Percentiles rank a stretch among this genome's conserved stretches.
phyloP scores from a whole-genome alignment of 2,329 filamentous ascomycete species.

The Fonsecaea nubica region DNA sequence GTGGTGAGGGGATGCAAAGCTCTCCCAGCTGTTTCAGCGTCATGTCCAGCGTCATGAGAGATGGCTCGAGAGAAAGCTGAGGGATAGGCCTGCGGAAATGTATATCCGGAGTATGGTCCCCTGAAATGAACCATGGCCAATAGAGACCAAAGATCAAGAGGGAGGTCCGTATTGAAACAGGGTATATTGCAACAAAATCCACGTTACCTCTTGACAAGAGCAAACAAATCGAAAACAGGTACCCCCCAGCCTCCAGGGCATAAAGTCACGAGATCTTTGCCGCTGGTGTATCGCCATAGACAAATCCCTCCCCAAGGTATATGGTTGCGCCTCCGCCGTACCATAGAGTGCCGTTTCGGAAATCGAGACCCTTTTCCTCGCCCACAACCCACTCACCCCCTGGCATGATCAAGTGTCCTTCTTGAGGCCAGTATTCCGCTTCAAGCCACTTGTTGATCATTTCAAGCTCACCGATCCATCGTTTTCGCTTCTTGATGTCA shows the following conservation, averaged over 20 bases:
- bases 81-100: background rate
- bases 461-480: constrained; percentile 75
- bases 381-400: constrained; percentile 85
- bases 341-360: constrained; percentile 78
- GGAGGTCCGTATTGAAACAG: background rate
- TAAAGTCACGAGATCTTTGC: background rate
- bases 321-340: constrained; percentile 83
- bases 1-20: background rate
- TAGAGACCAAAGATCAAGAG: background rate
- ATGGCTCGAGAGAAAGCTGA: background rate
- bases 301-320: constrained; percentile 51
- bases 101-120: background rate
- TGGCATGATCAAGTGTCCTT: constrained; percentile 45
- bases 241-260: background rate
- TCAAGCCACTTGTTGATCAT: constrained; percentile 78
- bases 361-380: constrained; percentile 79
- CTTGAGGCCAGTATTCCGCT: constrained; percentile 70
- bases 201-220: constrained; percentile 2
- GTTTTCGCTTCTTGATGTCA: constrained; percentile 62
- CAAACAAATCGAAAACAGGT: background rate
- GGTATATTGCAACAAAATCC: background rate
- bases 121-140: background rate
- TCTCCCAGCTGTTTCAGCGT: background rate
- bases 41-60: constrained; percentile 4
- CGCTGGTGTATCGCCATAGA: constrained; percentile 16